Percentiles rank a stretch among this genome's conserved stretches.
Conservation (phyloP, 768 basidiomycete species). For the Mycena crocata region DNA sequence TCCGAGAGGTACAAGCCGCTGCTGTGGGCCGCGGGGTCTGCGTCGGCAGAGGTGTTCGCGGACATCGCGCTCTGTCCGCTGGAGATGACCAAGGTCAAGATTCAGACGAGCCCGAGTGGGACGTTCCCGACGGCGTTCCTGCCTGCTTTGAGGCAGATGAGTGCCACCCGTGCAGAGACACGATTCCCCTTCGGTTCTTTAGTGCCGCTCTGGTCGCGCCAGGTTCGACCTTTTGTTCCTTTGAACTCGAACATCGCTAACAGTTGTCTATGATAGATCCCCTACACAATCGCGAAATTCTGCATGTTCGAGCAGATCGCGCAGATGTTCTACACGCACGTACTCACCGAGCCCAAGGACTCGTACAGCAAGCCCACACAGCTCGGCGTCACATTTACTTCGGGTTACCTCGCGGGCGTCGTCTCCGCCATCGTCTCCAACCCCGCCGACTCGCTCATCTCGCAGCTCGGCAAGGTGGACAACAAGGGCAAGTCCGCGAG, state of each 20-base stretch:
- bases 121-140: not conserved
- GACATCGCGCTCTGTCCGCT: conserved; percentile 95
- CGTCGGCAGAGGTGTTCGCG: conserved; percentile 94
- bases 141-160: conserved; percentile 5
- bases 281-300: conserved; percentile 99
- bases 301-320: conserved; percentile 93
- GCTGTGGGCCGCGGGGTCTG: conserved; percentile 94
- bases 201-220: conserved; percentile 6
- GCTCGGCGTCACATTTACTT: conserved; percentile 87
- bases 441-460: conserved; percentile 93
- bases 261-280: conserved; percentile 65
- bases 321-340: conserved; percentile 86
- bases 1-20: conserved; percentile 82
- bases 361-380: conserved; percentile 84
- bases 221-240: not conserved
- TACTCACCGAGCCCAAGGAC: conserved; percentile 83
- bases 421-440: conserved; percentile 96
- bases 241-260: not conserved
- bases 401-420: conserved; percentile 95
- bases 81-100: conserved; percentile 75
- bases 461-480: conserved; percentile 88
- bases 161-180: not conserved
- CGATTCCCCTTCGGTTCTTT: conserved; percentile 1
- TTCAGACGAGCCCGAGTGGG: conserved; percentile 2
- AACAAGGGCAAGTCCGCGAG: conserved; percentile 86